Percentiles rank a stretch among this genome's conserved stretches.
Conservation (phyloP, 371 early-diverging fungal species). For the Mortierella sp. region DNA sequence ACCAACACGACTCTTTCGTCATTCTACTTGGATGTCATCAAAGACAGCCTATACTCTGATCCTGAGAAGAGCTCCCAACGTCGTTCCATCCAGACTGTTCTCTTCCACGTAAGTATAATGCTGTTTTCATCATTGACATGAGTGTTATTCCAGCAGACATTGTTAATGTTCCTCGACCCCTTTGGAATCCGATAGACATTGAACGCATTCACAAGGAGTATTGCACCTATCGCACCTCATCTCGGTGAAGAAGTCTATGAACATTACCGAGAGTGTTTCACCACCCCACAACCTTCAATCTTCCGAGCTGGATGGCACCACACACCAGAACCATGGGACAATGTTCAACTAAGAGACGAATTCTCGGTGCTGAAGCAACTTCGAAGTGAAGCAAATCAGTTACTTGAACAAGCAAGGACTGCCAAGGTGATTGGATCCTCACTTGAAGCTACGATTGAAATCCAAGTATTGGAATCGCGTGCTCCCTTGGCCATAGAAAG, state of each 20-base stretch:
- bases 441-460: constrained; percentile 63
- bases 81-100: constrained; percentile 74
- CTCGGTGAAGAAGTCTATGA: constrained; percentile 86
- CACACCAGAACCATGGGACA: constrained; percentile 64
- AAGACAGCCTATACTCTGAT: constrained; percentile 85
- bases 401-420: constrained; percentile 74
- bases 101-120: constrained; percentile 65
- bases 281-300: constrained; percentile 62
- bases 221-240: constrained; percentile 80
- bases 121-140: neutral
- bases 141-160: neutral
- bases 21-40: constrained; percentile 86
- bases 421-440: constrained; percentile 71
- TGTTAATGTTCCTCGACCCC: neutral
- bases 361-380: constrained; percentile 67
- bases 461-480: constrained; percentile 30
- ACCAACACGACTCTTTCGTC: constrained; percentile 77
- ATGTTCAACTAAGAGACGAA: constrained; percentile 59
- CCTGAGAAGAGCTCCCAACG: constrained; percentile 56
- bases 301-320: constrained; percentile 74
- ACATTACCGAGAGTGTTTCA: constrained; percentile 60
- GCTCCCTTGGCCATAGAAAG: no score
- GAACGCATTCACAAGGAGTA: constrained; percentile 66
- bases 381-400: constrained; percentile 71
- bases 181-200: constrained; percentile 55